Evolutionary conservation across 495 filamentous ascomycete genomes (phyloP), one percentile per base, ranked within the genome.

Genomic region (Daldinia grandis): DNA sequence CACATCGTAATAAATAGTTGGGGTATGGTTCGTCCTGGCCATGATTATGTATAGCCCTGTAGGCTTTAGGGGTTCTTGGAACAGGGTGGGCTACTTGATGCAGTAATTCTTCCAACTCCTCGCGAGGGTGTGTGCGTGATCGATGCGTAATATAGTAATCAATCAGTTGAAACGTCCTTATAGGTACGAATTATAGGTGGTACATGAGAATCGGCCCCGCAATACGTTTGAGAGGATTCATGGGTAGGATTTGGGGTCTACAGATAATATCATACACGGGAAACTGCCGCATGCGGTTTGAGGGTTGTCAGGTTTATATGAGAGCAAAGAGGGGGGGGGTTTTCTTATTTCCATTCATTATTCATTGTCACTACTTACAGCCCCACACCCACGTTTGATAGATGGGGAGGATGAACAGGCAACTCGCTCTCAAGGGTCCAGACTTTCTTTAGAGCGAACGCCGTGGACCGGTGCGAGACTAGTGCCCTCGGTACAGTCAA

Each of bases 221-320:
- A 64, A 37, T 31, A 53, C 59, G 56, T 58, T 55, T 50, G 42
- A 35, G 53, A 66, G 60, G 54, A 56, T 59, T 47, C 44, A 50
- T 60, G 21, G 54, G 15, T 37, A 58, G 21, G 59, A 40, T 35
- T 33, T 35, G 33, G 56, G 58, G 24, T 60, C 30, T 60, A 62
- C 51, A 53, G 58, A 57, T 57, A 25, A 57, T 56, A 53, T 61
- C 30, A 53, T 56, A 62, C 40, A 35, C 58, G 59, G 55, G 64
- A 54, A 5, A 21, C 55, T 62, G 40, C 69, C 28, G 69, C 70
- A 68, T 68, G 56, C 64, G 57, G 64, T 58, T 65, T 55, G 65
- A 68, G 70, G 65, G 61, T 59, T 53, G 66, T 60, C 66, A 70
- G 58, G 54, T 66, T 70, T 70, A 70, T 69, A 63, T 74, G 62